Conservation (phyloP, 2,329 filamentous ascomycete species). For the Pyrenophora teres region DNA sequence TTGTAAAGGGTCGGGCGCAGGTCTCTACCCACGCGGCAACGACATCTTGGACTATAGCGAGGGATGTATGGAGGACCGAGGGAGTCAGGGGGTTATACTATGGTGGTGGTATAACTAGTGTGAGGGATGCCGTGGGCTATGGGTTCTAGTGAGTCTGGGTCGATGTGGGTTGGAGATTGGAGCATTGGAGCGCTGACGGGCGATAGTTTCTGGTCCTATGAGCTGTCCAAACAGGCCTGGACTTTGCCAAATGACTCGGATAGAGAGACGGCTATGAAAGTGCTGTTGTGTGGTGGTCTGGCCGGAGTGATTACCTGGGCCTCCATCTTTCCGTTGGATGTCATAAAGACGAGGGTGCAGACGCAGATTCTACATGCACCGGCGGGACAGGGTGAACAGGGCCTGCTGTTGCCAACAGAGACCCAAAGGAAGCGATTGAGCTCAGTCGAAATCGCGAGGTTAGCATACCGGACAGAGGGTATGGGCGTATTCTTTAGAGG, state of each 20-base stretch:
- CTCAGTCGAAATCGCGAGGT: conserved; percentile 66
- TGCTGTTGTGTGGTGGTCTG: conserved; percentile 81
- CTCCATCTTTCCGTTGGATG: conserved; percentile 87
- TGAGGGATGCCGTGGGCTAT: conserved; percentile 89
- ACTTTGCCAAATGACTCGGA: conserved; percentile 52
- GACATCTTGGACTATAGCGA: conserved; percentile 66
- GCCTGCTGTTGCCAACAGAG: conserved; percentile 25
- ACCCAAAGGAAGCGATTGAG: conserved; percentile 49
- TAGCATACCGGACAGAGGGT: conserved; percentile 73
- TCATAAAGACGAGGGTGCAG: conserved; percentile 92
- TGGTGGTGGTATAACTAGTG: conserved; percentile 78
- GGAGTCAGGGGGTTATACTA: conserved; percentile 75
- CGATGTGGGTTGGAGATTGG: not conserved
- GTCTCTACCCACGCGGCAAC: conserved; percentile 52
- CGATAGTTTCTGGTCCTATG: conserved; percentile 84
- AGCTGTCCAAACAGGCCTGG: conserved; percentile 69
- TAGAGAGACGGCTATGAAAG: conserved; percentile 61
- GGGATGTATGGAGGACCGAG: conserved; percentile 63
- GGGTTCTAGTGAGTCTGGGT: conserved; percentile 74
- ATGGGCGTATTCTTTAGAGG: conserved; percentile 80
- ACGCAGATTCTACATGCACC: conserved; percentile 58
- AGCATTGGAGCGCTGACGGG: not conserved
- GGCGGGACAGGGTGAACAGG: conserved; percentile 20
- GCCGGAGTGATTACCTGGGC: conserved; percentile 89
- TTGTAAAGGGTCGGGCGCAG: conserved; percentile 88